Base-by-base conservation (phyloP, 768 basidiomycete species). In the Candolleomyces eurysporus region DNA sequence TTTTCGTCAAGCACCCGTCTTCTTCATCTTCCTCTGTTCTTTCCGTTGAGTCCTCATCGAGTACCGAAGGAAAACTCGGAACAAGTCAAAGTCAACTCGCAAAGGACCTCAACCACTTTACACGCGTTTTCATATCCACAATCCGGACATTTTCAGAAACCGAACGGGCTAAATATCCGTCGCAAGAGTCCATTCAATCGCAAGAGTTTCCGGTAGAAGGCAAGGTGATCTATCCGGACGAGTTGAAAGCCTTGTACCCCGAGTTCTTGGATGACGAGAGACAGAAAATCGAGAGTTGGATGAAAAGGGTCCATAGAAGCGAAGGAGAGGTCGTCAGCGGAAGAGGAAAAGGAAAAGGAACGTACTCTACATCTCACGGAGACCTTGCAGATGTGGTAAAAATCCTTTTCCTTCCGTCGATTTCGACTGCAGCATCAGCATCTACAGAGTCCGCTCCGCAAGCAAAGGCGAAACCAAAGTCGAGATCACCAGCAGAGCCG, bases 321-420 rank as follows among this genome's bases (percentile, higher is more conserved):
- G 17, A 36, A 22, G 39, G 31, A 13, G 57, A 48, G 13, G 51
- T 5, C n/a, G n/a, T n/a, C n/a, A n/a, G n/a, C n/a, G n/a, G n/a
- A n/a, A n/a, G n/a, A n/a, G n/a, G n/a, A n/a, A n/a, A n/a, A 6
- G 39, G 31, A 10, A 57, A 45, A 19, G 30, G 55, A 10, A 16
- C 30, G 4, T 76, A 73, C 63, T 14, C 19, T 45, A 71, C 67
- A 0, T 11, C 50, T n/a, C 53, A 74, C 32, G 73, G 65, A 9
- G 66, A 71, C 30, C 67, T 78, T 7, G 74, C 73, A 0, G 72
- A 76, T 14, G 74, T 73, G 0, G 69, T 78, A 48, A 76, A 77
- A 51, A 65, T 77, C 26, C 72, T 79, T 16, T 61, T 78, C 8
- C 62, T 52, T 65, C 0, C 69, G 77, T 79, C 4, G 75, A 16